Conservation (phyloP, 768 basidiomycete species). For the Amanita fuliginea region DNA sequence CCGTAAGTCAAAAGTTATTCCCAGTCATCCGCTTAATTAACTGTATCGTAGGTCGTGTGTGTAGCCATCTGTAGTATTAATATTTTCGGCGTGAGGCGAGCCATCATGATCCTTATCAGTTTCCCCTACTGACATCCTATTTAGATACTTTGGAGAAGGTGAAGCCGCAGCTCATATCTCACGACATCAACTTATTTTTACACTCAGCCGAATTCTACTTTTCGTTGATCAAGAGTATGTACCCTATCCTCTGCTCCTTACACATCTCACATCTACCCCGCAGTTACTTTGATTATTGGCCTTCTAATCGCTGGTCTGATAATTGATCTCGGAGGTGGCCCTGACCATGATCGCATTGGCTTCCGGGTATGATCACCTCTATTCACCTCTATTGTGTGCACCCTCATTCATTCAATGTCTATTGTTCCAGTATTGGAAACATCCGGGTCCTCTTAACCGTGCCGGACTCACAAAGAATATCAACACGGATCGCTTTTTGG, state of each 20-base stretch:
- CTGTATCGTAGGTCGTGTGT: conserved; percentile 27
- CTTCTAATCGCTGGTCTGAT: conserved; percentile 53
- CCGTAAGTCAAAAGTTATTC: conserved; percentile 15
- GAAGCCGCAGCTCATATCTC: conserved; percentile 6
- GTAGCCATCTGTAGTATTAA: conserved; percentile 52
- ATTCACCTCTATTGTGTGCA: background rate
- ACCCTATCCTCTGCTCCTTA: background rate
- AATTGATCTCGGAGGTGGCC: conserved; percentile 73
- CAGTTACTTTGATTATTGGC: conserved; percentile 51
- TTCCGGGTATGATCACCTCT: conserved; percentile 43
- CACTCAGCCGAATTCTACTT: conserved; percentile 53
- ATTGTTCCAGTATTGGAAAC: conserved; percentile 44
- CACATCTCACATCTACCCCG: background rate
- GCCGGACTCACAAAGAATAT: conserved; percentile 29
- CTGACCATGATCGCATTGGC: conserved; percentile 51
- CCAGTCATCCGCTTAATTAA: background rate
- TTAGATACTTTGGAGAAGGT: conserved; percentile 58
- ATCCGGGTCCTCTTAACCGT: conserved; percentile 52
- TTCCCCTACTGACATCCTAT: background rate
- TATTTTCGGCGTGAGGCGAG: conserved; percentile 57
- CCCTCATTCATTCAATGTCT: background rate
- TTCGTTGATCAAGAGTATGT: conserved; percentile 52
- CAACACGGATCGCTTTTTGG: conserved; percentile 37
- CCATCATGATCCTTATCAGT: background rate
- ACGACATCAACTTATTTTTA: conserved; percentile 1